Base-by-base conservation (phyloP, 768 basidiomycete genomes). In the Pleurotus tuoliensis region DNA sequence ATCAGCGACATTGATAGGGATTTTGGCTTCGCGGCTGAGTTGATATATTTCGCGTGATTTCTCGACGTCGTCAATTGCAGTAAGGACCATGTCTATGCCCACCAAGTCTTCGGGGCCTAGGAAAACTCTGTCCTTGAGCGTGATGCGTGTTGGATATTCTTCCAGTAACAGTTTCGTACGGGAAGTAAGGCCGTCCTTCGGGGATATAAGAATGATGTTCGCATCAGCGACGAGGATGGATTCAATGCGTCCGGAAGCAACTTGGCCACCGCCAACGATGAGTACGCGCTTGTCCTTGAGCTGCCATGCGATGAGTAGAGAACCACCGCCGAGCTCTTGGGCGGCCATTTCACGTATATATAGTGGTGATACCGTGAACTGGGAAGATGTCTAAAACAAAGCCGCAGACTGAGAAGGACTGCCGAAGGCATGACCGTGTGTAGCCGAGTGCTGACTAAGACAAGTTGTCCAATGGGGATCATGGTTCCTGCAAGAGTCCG, bases 1-100 rank as follows among this genome's bases (percentile, higher is more conserved):
- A 73, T 99, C 96, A 39, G 97, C 97, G 59, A 94, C 93, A 71
- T 99, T 99, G 55, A 96, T 88, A 5, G 94, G 93, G 49, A 98
- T 88, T 47, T 77, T 81, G 53, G 70, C 76, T 22, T 79, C 75
- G 55, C 93, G 75, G 63, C 89, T 90, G 63, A 87, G 73, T 7
- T 77, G 64, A 64, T 82, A 88, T 44, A 98, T 94, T n/a, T 77
- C 66, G 53, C 82, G 81, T 22, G 90, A 92, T 56, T 82, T 75
- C 1, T 79, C 73, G 59, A 84, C 82, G 69, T 95, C 87, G 71
- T 96, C 93, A 45, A 97, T 83, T n/a, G 94, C 94, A 7, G 92
- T 92, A 59, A 98, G 82, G 48, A 95, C 91, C 87, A 98, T 90
- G 66, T 92, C 87, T 55, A 80, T 81, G 47, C 79, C 81, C 45